Conservation (phyloP, 164 flowering plant species). For the Liquidambar formosana region DNA sequence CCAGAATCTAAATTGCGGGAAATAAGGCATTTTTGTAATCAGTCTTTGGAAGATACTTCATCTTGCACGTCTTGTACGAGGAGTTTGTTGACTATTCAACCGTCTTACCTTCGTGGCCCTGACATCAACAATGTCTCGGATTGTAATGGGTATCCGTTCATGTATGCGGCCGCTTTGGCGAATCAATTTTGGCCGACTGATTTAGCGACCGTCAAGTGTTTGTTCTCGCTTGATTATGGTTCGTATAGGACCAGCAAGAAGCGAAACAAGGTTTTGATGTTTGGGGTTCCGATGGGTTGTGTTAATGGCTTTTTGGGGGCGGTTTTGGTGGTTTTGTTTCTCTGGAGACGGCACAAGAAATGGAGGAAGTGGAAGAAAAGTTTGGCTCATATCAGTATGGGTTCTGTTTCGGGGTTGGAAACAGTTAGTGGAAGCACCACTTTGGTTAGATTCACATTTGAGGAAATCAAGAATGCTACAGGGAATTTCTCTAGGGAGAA, state of each 20-base stretch:
- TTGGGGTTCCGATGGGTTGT: conserved; percentile 28
- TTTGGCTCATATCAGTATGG: conserved; percentile 13
- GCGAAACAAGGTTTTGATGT: conserved; percentile 18
- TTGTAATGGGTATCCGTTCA: conserved; percentile 13
- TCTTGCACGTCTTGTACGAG: conserved; percentile 47
- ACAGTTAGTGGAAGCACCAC: conserved; percentile 31
- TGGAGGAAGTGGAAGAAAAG: conserved; percentile 7
- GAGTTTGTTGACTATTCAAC: conserved; percentile 27
- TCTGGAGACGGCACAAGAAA: conserved; percentile 13
- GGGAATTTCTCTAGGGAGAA: conserved; percentile 50
- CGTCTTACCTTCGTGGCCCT: conserved; percentile 31
- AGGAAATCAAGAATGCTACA: conserved; percentile 59
- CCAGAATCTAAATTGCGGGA: conserved; percentile 21
- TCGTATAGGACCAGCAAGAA: neutral
- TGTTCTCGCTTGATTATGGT: conserved; percentile 9
- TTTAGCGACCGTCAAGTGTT: conserved; percentile 6
- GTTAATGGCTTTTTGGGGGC: conserved; percentile 8
- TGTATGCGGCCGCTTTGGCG: conserved; percentile 25
- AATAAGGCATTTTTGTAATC: conserved; percentile 38
- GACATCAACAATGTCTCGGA: conserved; percentile 35
- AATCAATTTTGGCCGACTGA: conserved; percentile 7
- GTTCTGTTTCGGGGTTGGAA: too few relatives aligned
- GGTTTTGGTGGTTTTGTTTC: conserved; percentile 24
- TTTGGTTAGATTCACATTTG: conserved; percentile 40
- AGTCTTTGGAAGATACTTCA: conserved; percentile 37